phyloP scores from a whole-genome alignment of 225 moss, liverwort and hornwort genomes.

The Polytrichum formosum region DNA sequence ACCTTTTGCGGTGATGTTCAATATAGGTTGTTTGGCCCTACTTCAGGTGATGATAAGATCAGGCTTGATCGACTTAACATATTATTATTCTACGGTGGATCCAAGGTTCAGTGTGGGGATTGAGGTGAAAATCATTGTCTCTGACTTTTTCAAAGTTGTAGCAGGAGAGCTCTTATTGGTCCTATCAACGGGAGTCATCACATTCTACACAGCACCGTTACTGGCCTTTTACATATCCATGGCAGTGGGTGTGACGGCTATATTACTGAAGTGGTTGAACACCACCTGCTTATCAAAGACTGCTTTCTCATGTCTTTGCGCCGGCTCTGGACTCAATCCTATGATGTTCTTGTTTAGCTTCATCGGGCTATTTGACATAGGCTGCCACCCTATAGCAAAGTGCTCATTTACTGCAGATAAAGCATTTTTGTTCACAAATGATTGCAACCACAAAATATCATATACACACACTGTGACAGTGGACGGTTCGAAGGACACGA shows the following conservation, averaged over 20 bases:
- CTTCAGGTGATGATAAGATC: too few relatives aligned
- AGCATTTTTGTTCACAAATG: slow-evolving; percentile 1
- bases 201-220: background rate
- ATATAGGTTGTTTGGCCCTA: too few relatives aligned
- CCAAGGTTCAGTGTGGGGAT: background rate
- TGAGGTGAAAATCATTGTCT: slow-evolving; percentile 1
- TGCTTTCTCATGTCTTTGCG: slow-evolving; percentile 4
- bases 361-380: background rate
- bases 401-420: slow-evolving; percentile 1
- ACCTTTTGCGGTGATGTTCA: background rate
- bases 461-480: background rate
- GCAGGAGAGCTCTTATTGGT: slow-evolving; percentile 3
- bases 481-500: background rate
- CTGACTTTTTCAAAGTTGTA: background rate
- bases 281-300: slow-evolving; percentile 1
- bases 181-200: background rate
- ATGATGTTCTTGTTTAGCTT: background rate
- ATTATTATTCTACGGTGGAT: background rate
- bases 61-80: background rate
- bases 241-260: slow-evolving; percentile 2
- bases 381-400: background rate
- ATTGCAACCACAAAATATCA: too few relatives aligned
- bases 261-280: slow-evolving; percentile 1
- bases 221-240: background rate
- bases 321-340: slow-evolving; percentile 1